A percentile compares a stretch with the other conserved stretches of the same genome.
Conservation (phyloP, 2,329 filamentous ascomycete species). For the Xylariales sp. region DNA sequence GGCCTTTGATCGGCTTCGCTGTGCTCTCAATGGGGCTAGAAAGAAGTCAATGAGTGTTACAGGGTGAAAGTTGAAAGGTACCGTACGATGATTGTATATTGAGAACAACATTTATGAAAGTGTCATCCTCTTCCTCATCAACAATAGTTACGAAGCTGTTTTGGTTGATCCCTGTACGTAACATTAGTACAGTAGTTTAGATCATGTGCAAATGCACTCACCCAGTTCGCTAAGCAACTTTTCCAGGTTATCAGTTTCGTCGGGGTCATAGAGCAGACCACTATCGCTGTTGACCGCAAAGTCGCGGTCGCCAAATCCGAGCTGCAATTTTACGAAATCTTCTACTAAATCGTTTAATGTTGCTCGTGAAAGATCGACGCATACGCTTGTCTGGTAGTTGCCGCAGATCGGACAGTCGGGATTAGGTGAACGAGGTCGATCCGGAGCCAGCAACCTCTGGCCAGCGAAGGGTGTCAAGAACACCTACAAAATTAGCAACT, state of each 20-base stretch:
- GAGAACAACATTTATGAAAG: conserved; percentile 84
- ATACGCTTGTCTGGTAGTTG: conserved; percentile 73
- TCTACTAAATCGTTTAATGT: conserved; percentile 85
- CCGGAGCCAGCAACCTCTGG: conserved; percentile 69
- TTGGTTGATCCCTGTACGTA: conserved; percentile 68
- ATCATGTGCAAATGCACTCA: conserved; percentile 49
- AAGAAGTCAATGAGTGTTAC: conserved; percentile 41
- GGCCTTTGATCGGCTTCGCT: conserved; percentile 66
- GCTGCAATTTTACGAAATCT: conserved; percentile 73
- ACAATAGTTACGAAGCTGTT: conserved; percentile 84
- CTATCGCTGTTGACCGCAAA: conserved; percentile 80
- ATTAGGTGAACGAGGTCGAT: conserved; percentile 73
- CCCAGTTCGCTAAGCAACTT: conserved; percentile 84
- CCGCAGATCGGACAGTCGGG: conserved; percentile 86
- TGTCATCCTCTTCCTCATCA: conserved; percentile 81
- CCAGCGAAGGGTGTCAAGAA: conserved; percentile 79
- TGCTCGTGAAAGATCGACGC: conserved; percentile 75
- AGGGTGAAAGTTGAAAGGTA: conserved; percentile 34
- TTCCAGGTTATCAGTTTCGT: conserved; percentile 85
- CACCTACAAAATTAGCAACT: conserved; percentile 60
- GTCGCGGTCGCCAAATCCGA: conserved; percentile 82
- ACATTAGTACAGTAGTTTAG: conserved; percentile 41
- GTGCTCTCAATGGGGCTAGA: conserved; percentile 47
- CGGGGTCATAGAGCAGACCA: conserved; percentile 87
- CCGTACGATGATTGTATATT: conserved; percentile 72